phyloP scores from a whole-genome alignment of 1,284 basidiomycete genomes.

The Pseudozyma sp. region DNA sequence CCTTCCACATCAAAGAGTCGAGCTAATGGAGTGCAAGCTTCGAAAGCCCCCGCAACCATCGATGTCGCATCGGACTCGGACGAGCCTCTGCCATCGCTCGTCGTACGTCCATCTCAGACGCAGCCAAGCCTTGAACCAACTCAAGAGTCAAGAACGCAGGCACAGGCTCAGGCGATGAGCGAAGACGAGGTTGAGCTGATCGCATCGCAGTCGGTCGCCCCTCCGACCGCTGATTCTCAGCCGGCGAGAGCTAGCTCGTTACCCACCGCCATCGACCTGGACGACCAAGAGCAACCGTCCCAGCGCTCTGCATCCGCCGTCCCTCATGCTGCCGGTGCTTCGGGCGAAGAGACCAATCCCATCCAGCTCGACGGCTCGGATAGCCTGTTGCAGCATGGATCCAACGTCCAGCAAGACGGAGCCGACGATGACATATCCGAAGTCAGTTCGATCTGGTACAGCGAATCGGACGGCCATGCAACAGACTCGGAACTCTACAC shows the following conservation, averaged over 20 bases:
- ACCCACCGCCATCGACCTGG: conserved; percentile 8
- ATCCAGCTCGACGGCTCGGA: conserved; percentile 16
- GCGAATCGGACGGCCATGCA: conserved; percentile 22
- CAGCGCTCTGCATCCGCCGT: conserved; percentile 15
- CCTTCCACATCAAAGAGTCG: background rate
- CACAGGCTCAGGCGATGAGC: conserved; percentile 2
- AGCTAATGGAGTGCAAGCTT: background rate
- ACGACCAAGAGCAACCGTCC: background rate
- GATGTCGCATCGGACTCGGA: conserved; percentile 5
- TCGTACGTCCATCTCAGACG: background rate
- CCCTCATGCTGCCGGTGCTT: background rate
- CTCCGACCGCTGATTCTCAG: background rate
- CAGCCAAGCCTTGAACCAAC: background rate
- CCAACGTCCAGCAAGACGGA: background rate
- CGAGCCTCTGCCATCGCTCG: conserved; percentile 9
- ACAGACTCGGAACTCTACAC: conserved; percentile 28
- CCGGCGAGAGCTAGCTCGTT: conserved; percentile 17
- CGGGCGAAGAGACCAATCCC: conserved; percentile 7
- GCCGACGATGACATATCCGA: conserved; percentile 16
- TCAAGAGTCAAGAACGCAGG: background rate
- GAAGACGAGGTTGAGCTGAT: conserved; percentile 28
- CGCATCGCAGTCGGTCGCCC: conserved; percentile 4
- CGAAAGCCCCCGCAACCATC: background rate
- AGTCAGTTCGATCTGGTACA: conserved; percentile 23
- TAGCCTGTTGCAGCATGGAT: conserved; percentile 5